Percentiles rank a stretch among this genome's conserved stretches.
Evolutionary conservation across 2,329 filamentous ascomycete species (phyloP).

Genomic region (Xylariomycetidae sp.): DNA sequence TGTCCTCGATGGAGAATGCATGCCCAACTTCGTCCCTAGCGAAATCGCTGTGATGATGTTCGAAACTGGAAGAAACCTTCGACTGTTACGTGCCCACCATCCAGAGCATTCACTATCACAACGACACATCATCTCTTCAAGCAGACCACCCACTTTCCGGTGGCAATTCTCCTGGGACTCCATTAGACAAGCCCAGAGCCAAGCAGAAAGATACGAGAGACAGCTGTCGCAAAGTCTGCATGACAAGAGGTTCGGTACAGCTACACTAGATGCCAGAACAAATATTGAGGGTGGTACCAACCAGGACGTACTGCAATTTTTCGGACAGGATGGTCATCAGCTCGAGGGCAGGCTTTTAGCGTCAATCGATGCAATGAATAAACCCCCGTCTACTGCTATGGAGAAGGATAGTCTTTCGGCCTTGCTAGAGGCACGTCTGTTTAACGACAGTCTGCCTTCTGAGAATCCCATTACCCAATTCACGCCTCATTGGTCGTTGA

Average conservation of each 20-base stretch:
- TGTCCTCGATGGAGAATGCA: constrained; percentile 56
- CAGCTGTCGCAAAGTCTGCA: constrained; percentile 26
- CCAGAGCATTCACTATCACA: constrained; percentile 64
- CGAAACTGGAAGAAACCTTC: constrained; percentile 72
- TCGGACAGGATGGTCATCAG: constrained; percentile 41
- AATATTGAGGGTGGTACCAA: too few species aligned
- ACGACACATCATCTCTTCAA: constrained; percentile 39
- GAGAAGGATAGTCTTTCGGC: constrained; percentile 32
- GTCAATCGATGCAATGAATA: constrained; percentile 45
- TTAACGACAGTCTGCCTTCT: constrained; percentile 16
- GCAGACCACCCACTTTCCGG: constrained; percentile 52
- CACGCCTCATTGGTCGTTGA: constrained; percentile 53
- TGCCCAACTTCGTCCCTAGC: constrained; percentile 66
- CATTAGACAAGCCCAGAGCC: constrained; percentile 59
- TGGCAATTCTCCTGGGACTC: constrained; percentile 72
- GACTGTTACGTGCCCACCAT: constrained; percentile 67
- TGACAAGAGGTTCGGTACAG: not conserved
- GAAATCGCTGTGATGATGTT: constrained; percentile 72
- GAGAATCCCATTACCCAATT: constrained; percentile 25
- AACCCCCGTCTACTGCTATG: constrained; percentile 21
- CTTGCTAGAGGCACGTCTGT: constrained; percentile 37
- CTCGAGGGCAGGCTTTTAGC: constrained; percentile 44
- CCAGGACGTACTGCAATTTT: constrained; percentile 46
- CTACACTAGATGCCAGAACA: constrained; percentile 15
- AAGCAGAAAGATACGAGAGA: constrained; percentile 50